Evolutionary conservation across 2,329 filamentous ascomycete genomes (phyloP).

Genomic region (Helminthosporium solani): DNA sequence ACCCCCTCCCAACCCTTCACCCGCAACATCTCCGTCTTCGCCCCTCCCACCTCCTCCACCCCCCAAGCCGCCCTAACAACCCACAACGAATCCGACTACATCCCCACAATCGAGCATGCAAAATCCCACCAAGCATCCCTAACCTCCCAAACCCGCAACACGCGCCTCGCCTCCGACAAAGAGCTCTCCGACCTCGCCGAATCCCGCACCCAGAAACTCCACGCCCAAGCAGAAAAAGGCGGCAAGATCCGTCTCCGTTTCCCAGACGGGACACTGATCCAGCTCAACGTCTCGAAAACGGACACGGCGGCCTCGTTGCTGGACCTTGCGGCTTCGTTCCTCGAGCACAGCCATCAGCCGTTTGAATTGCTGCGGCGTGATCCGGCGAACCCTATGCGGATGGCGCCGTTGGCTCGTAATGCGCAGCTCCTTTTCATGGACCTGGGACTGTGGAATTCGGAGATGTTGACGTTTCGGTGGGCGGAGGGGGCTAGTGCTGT

Average conservation of each 20-base stretch:
- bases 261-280: conserved; percentile 78
- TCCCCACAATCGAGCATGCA: conserved; percentile 72
- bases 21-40: conserved; percentile 69
- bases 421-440: conserved; percentile 65
- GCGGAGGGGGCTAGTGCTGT: conserved; percentile 60
- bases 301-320: conserved; percentile 74
- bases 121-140: conserved; percentile 72
- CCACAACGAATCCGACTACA: conserved; percentile 73
- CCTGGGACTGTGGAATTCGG: conserved; percentile 68
- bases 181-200: conserved; percentile 72
- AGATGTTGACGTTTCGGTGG: conserved; percentile 78
- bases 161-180: conserved; percentile 75
- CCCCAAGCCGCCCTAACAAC: conserved; percentile 71
- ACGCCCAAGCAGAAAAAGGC: conserved; percentile 59
- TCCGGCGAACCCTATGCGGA: conserved; percentile 42
- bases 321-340: conserved; percentile 69
- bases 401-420: conserved; percentile 45
- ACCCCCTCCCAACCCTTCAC: conserved; percentile 11
- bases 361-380: conserved; percentile 72
- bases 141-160: conserved; percentile 64
- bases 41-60: conserved; percentile 70
- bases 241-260: conserved; percentile 81
- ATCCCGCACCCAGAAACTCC: conserved; percentile 65
- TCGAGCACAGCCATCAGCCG: conserved; percentile 62
- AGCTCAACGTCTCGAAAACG: conserved; percentile 66